Evolutionary conservation across 345 rosid species (phyloP), one percentile per base, ranked within the genome.

Genomic region (Bretschneidera sinensis): DNA sequence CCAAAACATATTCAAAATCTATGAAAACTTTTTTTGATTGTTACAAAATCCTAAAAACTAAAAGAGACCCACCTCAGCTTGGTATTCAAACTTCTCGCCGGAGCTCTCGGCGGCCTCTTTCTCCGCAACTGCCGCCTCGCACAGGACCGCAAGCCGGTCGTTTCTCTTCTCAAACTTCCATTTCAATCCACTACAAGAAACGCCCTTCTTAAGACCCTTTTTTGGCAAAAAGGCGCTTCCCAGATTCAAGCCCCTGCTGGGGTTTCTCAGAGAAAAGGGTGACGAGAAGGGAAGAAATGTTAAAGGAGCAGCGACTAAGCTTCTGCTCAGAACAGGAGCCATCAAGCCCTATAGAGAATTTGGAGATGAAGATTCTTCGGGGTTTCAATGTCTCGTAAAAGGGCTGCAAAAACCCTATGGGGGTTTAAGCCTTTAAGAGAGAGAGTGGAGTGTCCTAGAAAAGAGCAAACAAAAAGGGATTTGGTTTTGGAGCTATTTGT

Each of bases 81-180:
- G 99, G 70, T 90, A 94, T 81, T 94, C 97, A 49, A 74, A 94
- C 79, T 85, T 88, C 85, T 94, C 99, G 31, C 89, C 96, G 4
- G 96, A 73, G 25, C 78, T 66, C 64, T 86, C 97, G 0, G 85
- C 56, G 5, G 90, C 81, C 65, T 94, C 96, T 53, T 94, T 81
- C 80, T 94, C 97, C 3, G 95, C 96, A 43, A 94, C 97, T 0
- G 91, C 86, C 0, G 97, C 88, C 66, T 84, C 86, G 28, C 91
- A 89, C 24, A 85, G 74, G 9, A 85, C 78, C 2, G 76, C 64
- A 72, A 85, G 45, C 21, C 88, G 79, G 43, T 75, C 59, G 58
- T 61, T 71, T 72, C 79, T 71, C 77, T 70, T 79, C 48, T 78
- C 83, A 24, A 81, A 74, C 51, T 76, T 86, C 92, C 87, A 87